Percentiles rank a stretch among this genome's conserved stretches.
phyloP scores from a whole-genome alignment of 139 green algal genomes.

The Coelastrella sp. region DNA sequence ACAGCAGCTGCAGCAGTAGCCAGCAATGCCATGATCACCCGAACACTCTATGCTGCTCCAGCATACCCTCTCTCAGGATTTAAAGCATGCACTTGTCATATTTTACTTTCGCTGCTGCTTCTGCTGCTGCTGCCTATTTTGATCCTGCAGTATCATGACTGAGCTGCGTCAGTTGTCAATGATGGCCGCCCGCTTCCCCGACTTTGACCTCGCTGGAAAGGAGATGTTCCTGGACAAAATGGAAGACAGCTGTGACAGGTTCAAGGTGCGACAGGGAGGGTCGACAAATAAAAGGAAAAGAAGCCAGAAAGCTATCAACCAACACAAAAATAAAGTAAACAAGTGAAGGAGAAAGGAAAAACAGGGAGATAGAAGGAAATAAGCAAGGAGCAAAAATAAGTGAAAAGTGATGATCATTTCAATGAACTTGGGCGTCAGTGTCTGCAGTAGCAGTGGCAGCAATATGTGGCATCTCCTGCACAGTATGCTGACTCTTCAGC shows the following conservation, averaged over 20 bases:
- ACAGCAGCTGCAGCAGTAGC: not conserved
- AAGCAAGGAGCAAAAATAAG: too few species aligned
- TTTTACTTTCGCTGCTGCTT: not conserved
- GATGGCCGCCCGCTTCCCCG: conserved; percentile 61
- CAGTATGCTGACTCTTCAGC: too few species aligned
- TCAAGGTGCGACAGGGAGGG: not conserved
- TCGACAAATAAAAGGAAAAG: not conserved
- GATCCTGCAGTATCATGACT: conserved; percentile 38
- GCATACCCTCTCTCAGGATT: not conserved
- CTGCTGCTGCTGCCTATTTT: not conserved
- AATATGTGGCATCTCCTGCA: too few species aligned
- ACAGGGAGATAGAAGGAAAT: too few species aligned
- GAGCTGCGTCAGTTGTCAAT: conserved; percentile 47
- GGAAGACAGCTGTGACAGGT: not conserved
- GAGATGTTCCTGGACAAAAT: conserved; percentile 64
- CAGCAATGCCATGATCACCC: not conserved
- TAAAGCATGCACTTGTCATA: not conserved
- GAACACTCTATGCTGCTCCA: not conserved
- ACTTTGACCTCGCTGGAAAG: conserved; percentile 68
- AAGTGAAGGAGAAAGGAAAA: too few species aligned
- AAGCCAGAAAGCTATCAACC: too few species aligned
- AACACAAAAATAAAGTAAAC: too few species aligned
- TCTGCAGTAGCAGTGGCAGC: too few species aligned
- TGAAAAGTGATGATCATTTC: too few species aligned
- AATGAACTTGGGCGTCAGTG: too few species aligned